Evolutionary conservation across 192 early-diverging fungal genomes (phyloP), one percentile per base, ranked within the genome.

Genomic region (Entomortierella parvispora): DNA sequence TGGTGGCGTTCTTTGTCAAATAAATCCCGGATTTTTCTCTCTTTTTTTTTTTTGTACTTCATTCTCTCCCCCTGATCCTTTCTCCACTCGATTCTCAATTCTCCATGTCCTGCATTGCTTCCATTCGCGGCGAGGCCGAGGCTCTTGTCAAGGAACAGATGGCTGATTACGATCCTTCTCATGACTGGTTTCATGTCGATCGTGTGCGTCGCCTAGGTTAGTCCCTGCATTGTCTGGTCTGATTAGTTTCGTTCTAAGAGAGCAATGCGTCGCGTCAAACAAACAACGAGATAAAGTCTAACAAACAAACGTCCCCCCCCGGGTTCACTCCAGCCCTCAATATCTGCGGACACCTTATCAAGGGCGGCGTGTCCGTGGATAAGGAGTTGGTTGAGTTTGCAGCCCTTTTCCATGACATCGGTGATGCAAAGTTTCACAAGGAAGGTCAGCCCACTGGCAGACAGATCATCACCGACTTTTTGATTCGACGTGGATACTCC

Each of bases 101-200:
- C 48, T 33, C 15, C 12, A 32, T 26, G 2, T 37, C 6, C 1
- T 15, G 7, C 46, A 67, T 48, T 33, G 59, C 49, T 12, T 62
- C 54, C 26, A 58, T 77, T 20, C 74, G 74, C 23, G 55, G 54
- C 3, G 62, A 75, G 26, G 84, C 90, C 14, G 82, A 86, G 44
- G 44, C 52, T 11, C 84, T 90, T 69, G 90, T 90, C 33, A 80
- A 77, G 42, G 81, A 82, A 40, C 90, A 89, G 55, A 92, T 92
- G 90, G 65, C 64, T 32, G 78, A 71, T 29, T 88, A 88, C 34
- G 90, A 92, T 55, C 88, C 88, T 53, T 92, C 90, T 2, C 90
- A 92, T 65, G 90, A 92, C 64, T 89, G 82, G 83, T 60, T 85
- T 7, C 90, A 92, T 74, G 88, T 92, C 5, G 82, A 90, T 58